A percentile compares a stretch with the other conserved stretches of the same genome.
Conservation (phyloP, 2,329 filamentous ascomycete species). For the Pseudocercospora pini-densiflorae region DNA sequence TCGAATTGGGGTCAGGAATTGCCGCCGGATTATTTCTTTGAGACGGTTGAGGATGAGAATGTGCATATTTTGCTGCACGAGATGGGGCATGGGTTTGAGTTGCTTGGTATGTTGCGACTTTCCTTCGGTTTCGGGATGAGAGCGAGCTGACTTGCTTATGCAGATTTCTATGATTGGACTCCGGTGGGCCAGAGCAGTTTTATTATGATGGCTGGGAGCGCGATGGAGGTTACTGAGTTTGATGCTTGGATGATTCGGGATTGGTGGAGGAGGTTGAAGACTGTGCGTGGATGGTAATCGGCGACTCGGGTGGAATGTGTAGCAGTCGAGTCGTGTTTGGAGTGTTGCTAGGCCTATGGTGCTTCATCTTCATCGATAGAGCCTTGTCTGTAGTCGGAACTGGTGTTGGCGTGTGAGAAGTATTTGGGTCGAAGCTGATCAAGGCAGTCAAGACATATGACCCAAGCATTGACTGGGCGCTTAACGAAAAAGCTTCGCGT, state of each 20-base stretch:
- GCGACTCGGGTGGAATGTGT: no score
- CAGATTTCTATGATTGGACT: conserved; percentile 52
- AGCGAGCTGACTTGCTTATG: background rate
- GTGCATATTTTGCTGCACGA: conserved; percentile 56
- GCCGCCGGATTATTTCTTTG: conserved; percentile 52
- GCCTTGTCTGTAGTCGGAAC: no score
- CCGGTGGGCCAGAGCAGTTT: conserved; percentile 50
- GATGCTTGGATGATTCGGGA: conserved; percentile 56
- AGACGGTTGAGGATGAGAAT: conserved; percentile 41
- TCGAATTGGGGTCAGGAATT: conserved; percentile 26
- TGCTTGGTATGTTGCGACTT: background rate
- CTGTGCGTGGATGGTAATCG: conserved; percentile 11
- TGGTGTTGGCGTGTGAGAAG: no score
- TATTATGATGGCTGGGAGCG: conserved; percentile 53
- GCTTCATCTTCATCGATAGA: no score
- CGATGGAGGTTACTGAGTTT: conserved; percentile 52
- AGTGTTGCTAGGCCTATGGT: no score
- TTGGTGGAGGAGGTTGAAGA: conserved; percentile 48
- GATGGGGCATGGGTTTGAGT: conserved; percentile 52
- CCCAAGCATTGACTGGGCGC: no score
- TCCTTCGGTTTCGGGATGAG: background rate
- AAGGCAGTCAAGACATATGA: no score
- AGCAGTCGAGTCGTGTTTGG: no score
- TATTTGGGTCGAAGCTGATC: no score
- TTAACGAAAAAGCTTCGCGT: no score